Conservation (phyloP, 768 basidiomycete genomes). For the Gloeophyllum trabeum region DNA sequence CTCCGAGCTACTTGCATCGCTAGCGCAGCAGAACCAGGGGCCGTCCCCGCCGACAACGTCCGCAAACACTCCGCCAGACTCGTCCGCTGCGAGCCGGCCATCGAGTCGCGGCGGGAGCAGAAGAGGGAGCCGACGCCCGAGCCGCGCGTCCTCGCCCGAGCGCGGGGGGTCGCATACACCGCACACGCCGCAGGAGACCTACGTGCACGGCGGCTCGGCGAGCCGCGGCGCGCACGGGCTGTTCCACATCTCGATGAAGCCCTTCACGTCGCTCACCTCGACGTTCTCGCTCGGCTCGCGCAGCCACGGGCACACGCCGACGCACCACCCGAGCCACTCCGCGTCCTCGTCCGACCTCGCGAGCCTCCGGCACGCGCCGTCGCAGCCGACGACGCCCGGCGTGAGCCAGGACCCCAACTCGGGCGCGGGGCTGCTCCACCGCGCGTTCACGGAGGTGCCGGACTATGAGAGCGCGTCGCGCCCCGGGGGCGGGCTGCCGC, state of each 20-base stretch:
- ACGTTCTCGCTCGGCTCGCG: constrained; percentile 6
- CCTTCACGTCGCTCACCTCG: constrained; percentile 34
- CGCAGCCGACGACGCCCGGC: constrained; percentile 5
- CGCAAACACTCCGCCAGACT: constrained; percentile 11
- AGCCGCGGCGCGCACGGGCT: constrained; percentile 40
- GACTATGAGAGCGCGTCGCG: constrained; percentile 76
- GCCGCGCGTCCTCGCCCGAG: constrained; percentile 18
- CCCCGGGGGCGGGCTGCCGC: constrained; percentile 79
- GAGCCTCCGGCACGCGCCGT: constrained; percentile 1
- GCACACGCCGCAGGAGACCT: constrained; percentile 27
- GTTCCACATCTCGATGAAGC: constrained; percentile 53
- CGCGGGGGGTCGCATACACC: constrained; percentile 20
- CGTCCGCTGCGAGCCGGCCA: constrained; percentile 15
- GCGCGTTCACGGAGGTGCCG: constrained; percentile 70
- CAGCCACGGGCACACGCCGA: neutral
- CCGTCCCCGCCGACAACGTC: constrained; percentile 16
- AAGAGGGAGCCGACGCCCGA: constrained; percentile 7
- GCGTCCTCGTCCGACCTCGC: constrained; percentile 8
- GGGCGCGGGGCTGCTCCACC: constrained; percentile 33
- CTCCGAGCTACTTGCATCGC: constrained; percentile 68
- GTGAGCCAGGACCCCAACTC: constrained; percentile 13
- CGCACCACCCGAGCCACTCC: constrained; percentile 3
- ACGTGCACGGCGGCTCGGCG: constrained; percentile 38
- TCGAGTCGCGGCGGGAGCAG: constrained; percentile 15
- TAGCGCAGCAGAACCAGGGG: constrained; percentile 24